Evolutionary conservation across 1,284 basidiomycete genomes (phyloP), one percentile per base, ranked within the genome.

Genomic region (Coniferiporia sulphurascens): DNA sequence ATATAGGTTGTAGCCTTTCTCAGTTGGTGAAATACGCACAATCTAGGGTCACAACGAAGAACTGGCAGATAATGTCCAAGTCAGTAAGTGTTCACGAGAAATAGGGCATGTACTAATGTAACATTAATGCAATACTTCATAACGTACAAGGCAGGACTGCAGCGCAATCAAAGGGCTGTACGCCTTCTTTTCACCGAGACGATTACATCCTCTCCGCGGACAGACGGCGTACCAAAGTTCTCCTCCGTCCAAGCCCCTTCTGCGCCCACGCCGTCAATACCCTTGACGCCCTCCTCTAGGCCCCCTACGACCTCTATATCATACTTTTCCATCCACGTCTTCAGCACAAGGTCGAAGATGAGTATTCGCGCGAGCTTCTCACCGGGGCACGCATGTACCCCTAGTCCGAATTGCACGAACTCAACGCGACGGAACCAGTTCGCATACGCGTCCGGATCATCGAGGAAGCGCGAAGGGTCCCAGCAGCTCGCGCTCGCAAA

Each of bases 371-470:
- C 59, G 27, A 61, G 43, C 38, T 57, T 56, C 48, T 61, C 59
- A 10, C 59, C 59, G 3, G 59, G 59, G 45, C 59, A 61, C 12
- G 54, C 48, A 48, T 61, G 59, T 1, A 45, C 15, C 2, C 59
- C 59, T 4, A 61, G 32, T 32, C 59, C 59, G 35, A 61, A 61
- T 10, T 61, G 59, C 6, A 61, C 55, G 49, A 61, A 57, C 55
- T 61, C 59, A n/a, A 38, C 55, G 17, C 43, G 43, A 22, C 57
- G 54, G 32, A 57, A 57, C 59, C 59, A 61, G 35, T 46, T 50
- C 22, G 48, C 22, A 17, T 61, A 61, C 36, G 49, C 55, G 35
- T 45, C 49, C 13, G 55, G 46, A 36, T 61, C 50, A 7, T 27
- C 22, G 17, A 61, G 50, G 59, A 61, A 61, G 9, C 59, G 59